A percentile compares a stretch with the other conserved stretches of the same genome.
These are phyloP conservation scores for Candida mesenterica DNA, from an alignment of 1,139 yeast genomes.

Conservation along the genomic window DNA sequence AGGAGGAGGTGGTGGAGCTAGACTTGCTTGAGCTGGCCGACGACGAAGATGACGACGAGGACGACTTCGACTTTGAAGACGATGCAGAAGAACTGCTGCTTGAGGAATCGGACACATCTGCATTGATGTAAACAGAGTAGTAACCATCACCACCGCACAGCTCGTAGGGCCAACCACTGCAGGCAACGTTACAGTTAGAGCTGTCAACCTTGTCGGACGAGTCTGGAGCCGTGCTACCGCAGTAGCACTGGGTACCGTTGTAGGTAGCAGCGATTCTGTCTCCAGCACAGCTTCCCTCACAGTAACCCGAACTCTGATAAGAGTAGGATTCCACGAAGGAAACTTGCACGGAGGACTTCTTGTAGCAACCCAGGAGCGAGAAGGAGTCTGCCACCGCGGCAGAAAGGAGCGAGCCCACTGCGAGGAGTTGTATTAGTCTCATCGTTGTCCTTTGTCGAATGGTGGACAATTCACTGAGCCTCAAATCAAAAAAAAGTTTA, in stretches of 20 bases:
- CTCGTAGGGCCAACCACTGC: slow-evolving; percentile 58
- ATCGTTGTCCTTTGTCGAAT: slow-evolving; percentile 1
- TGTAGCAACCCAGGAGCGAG: slow-evolving; percentile 37
- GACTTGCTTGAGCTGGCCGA: slow-evolving; percentile 1
- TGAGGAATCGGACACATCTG: slow-evolving; percentile 24
- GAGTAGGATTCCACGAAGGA: slow-evolving; percentile 31
- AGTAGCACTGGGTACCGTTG: slow-evolving; percentile 57
- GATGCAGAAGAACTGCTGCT: slow-evolving; percentile 14
- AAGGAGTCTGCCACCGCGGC: slow-evolving; percentile 18
- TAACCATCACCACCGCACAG: slow-evolving; percentile 63
- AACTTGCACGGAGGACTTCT: slow-evolving; percentile 23
- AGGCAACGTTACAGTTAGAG: slow-evolving; percentile 46
- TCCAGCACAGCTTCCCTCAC: slow-evolving; percentile 46
- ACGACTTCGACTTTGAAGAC: slow-evolving; percentile 11
- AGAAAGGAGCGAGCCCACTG: slow-evolving; percentile 4
- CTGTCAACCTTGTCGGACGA: slow-evolving; percentile 27
- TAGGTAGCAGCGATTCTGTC: slow-evolving; percentile 52
- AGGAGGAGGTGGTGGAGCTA: slow-evolving; percentile 15
- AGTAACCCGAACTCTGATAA: slow-evolving; percentile 53
- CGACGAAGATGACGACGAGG: slow-evolving; percentile 6
- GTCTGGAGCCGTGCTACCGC: slow-evolving; percentile 51
- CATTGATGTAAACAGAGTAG: slow-evolving; percentile 47
- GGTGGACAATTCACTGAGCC: too few species aligned
- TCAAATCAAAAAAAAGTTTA: slow-evolving; percentile 2
- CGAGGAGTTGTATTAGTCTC: slow-evolving; percentile 6